Evolutionary conservation across 1,284 basidiomycete species (phyloP), one percentile per base, ranked within the genome.

Genomic region (Leccinum fuscescens): DNA sequence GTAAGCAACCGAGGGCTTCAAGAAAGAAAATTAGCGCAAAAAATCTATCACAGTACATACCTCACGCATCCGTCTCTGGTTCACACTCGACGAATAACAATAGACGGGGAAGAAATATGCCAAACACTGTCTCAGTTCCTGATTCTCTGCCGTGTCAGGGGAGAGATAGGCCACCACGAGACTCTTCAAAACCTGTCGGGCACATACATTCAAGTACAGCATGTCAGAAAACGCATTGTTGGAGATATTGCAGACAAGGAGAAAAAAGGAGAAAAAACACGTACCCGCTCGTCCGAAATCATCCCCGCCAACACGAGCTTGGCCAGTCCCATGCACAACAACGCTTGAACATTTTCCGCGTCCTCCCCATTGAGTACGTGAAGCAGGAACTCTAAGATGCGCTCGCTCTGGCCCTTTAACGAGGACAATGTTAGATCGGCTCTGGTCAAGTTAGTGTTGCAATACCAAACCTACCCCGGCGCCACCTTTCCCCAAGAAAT

Each of bases 71-170:
- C 86, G 80, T 11, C 83, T 77, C 77, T 98, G 96, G 71, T 98
- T 96, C 15, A 74, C 75, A 2, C 86, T 76, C 0, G 91, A 90
- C 1, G 94, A 93, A 73, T 92, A 96, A 74, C 93, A 94, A 73
- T 93, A 98, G 0, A 95, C 89, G 0, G 95, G 94, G 77, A 99
- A 89, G 80, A 98, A 98, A 77, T 98, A 98, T 17, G 94, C 90
- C 27, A 99, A 79, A 72, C 95, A 98, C 75, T 98, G 96, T 57
- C 94, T 82, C 31, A 98, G 79, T 63, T 94, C 86, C 68, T 92
- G 90, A 70, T 98, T 98, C 44, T 88, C 84, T 12, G 80, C 81
- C 75, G 94, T 97, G 61, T 93, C 88, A 1, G 94, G 93, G 93
- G 0, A 93, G 66, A 98, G 86, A 76, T 96, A 99, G 22, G 90